phyloP scores from a whole-genome alignment of 2,329 filamentous ascomycete genomes.

The Trichophaea hybrida region DNA sequence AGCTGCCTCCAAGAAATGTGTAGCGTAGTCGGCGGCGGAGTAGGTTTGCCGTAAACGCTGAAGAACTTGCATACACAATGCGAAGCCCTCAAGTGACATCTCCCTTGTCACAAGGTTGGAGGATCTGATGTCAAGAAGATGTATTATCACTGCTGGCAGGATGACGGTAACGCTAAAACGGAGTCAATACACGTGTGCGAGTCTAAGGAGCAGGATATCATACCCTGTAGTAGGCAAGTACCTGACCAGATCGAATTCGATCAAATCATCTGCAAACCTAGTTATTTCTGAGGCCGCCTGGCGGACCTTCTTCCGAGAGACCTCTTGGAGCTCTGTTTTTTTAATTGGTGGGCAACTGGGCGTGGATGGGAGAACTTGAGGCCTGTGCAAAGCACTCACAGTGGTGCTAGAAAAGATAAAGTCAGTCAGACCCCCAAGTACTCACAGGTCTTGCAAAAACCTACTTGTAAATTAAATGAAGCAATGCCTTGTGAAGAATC shows the following conservation, averaged over 20 bases:
- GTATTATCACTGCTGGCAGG: constrained; percentile 83
- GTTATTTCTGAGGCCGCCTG: constrained; percentile 77
- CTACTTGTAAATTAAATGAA: constrained; percentile 78
- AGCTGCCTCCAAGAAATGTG: constrained; percentile 81
- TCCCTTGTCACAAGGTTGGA: constrained; percentile 56
- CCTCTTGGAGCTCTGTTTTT: constrained; percentile 56
- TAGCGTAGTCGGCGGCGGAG: constrained; percentile 88
- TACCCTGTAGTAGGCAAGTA: constrained; percentile 70
- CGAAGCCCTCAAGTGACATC: constrained; percentile 64
- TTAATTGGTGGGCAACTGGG: constrained; percentile 32
- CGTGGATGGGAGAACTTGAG: constrained; percentile 70
- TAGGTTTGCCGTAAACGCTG: constrained; percentile 78
- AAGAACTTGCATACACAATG: constrained; percentile 84
- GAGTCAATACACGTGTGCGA: neutral
- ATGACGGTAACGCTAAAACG: constrained; percentile 56
- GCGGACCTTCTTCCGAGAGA: constrained; percentile 68
- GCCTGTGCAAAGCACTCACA: constrained; percentile 76
- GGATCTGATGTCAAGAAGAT: constrained; percentile 82
- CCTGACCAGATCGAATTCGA: constrained; percentile 55
- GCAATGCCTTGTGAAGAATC: constrained; percentile 62
- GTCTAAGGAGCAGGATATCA: neutral
- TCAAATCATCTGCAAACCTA: constrained; percentile 62
- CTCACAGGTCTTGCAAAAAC: constrained; percentile 4
- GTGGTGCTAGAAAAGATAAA: constrained; percentile 43
- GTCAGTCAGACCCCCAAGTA: constrained; percentile 9